Base-by-base conservation (phyloP, 2,329 filamentous ascomycete species). In the Sporothrix globosa region DNA sequence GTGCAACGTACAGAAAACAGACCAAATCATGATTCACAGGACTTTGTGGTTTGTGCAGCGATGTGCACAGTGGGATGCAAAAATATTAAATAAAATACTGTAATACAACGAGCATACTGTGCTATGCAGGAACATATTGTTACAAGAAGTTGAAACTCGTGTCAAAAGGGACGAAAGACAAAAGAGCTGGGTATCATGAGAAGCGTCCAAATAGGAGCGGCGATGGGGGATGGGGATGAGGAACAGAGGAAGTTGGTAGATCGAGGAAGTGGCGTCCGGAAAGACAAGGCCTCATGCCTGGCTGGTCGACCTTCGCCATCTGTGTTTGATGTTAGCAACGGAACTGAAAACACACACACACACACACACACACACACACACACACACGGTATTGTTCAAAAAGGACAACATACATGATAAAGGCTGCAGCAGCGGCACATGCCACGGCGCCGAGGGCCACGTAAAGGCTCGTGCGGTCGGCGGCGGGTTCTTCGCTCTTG, bases 391-490 rank as follows among this genome's bases (percentile, higher is more conserved):
- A 30, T 17, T 17, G 4, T 21, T 13, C 4, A n/a, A n/a, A n/a
- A 48, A 39, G 6, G 10, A 44, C 9, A 21, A 82, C 92, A 92
- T 87, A 90, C 66, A 91, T 90, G 83, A 90, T 88, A 69, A 87
- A 83, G 1, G 88, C 88, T 0, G 88, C 88, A 6, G 90, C 80
- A 6, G 84, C 85, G 1, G 89, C 89, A 73, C 88, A 90, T 0
- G 85, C 84, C 9, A 86, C 88, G 0, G 92, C 94, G 0, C 92
- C 92, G 4, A 96, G 82, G 2, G 92, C 93, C 76, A 98, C 88
- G 76, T 97, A 97, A 76, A 97, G 83, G 73, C 91, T 90, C 73
- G 93, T 93, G 75, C 92, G 88, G 79, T 97, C 95, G 4, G 91
- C 89, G 1, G 89, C 87, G 69, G 96, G 93, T 76, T 97, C 94